Percentiles rank a stretch among this genome's conserved stretches.
Evolutionary conservation across 2,329 filamentous ascomycete species (phyloP).

Genomic region (Claviceps sp.): DNA sequence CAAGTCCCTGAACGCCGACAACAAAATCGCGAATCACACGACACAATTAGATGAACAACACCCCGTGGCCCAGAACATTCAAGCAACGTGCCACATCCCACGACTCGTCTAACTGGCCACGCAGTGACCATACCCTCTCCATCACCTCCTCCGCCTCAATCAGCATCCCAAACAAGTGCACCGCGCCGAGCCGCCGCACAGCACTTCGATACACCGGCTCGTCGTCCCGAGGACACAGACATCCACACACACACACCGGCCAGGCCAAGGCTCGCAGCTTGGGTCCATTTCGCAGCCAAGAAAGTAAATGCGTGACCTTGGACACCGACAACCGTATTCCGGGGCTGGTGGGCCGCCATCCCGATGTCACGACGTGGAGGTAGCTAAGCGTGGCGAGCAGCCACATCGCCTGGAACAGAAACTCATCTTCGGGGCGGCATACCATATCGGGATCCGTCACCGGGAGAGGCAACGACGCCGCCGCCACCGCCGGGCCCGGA

Average conservation of each 20-base stretch:
- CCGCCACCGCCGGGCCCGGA: background rate
- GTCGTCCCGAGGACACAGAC: conserved; percentile 24
- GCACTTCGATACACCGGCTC: conserved; percentile 29
- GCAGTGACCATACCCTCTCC: conserved; percentile 31
- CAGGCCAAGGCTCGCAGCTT: conserved; percentile 24
- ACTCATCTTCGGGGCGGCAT: conserved; percentile 12
- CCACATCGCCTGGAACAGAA: conserved; percentile 29
- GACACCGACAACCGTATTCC: conserved; percentile 25
- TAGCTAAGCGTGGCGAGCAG: conserved; percentile 34
- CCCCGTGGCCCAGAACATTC: conserved; percentile 24
- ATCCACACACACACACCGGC: conserved; percentile 29
- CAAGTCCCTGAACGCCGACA: no score
- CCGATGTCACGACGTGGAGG: conserved; percentile 33
- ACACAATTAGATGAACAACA: conserved; percentile 22
- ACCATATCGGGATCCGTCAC: conserved; percentile 9
- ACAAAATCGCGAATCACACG: background rate
- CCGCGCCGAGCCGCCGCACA: conserved; percentile 25
- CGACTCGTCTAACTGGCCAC: conserved; percentile 25
- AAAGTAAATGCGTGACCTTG: conserved; percentile 22
- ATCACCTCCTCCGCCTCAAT: conserved; percentile 30
- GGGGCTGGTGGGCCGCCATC: conserved; percentile 33
- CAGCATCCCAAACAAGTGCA: conserved; percentile 32
- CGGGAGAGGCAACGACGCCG: conserved; percentile 2
- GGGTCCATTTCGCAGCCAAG: conserved; percentile 16
- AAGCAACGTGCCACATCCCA: conserved; percentile 33